Percentiles rank a stretch among this genome's conserved stretches.
These are phyloP conservation scores for Incumbomyces lentus DNA, from an alignment of 2,329 filamentous ascomycete genomes.

Conservation along the genomic window DNA sequence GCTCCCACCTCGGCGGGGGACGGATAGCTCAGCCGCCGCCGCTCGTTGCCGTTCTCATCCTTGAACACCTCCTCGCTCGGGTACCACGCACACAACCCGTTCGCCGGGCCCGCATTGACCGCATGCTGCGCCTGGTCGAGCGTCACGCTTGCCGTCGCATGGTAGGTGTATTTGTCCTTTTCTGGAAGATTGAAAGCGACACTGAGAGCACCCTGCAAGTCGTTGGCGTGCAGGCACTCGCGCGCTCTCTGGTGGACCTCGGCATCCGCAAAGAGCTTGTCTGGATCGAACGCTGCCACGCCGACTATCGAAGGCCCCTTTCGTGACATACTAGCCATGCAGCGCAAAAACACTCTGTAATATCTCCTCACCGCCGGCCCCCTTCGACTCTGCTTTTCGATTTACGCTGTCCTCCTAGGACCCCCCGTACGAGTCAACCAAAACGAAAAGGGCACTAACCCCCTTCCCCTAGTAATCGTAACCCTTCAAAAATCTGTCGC, in stretches of 20 bases:
- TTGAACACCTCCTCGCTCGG: conserved; percentile 9
- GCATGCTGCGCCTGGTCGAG: conserved; percentile 41
- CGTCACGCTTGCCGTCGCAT: conserved; percentile 41
- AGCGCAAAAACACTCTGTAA: too few relatives aligned
- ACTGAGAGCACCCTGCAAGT: conserved; percentile 38
- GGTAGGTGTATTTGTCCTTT: conserved; percentile 40
- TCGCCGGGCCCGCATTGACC: conserved; percentile 35
- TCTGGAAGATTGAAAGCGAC: conserved; percentile 37
- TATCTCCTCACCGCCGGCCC: too few relatives aligned
- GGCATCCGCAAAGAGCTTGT: conserved; percentile 26
- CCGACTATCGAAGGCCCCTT: conserved; percentile 3
- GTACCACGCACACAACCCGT: conserved; percentile 44
- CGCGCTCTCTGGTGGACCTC: conserved; percentile 27
- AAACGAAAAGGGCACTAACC: too few relatives aligned
- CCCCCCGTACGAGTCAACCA: too few relatives aligned
- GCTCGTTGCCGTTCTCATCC: conserved; percentile 7
- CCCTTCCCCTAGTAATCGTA: too few relatives aligned
- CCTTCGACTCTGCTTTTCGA: too few relatives aligned
- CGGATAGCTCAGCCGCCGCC: conserved; percentile 34
- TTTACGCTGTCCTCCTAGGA: too few relatives aligned
- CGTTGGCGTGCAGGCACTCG: conserved; percentile 29
- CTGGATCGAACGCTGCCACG: neutral
- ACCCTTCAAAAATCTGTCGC: too few relatives aligned
- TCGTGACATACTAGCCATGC: too few relatives aligned
- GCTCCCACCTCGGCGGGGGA: conserved; percentile 50